These are phyloP conservation scores for Thermomucor indicae-seudaticae DNA, from an alignment of 371 early-diverging fungal genomes.

Conservation along the genomic window DNA sequence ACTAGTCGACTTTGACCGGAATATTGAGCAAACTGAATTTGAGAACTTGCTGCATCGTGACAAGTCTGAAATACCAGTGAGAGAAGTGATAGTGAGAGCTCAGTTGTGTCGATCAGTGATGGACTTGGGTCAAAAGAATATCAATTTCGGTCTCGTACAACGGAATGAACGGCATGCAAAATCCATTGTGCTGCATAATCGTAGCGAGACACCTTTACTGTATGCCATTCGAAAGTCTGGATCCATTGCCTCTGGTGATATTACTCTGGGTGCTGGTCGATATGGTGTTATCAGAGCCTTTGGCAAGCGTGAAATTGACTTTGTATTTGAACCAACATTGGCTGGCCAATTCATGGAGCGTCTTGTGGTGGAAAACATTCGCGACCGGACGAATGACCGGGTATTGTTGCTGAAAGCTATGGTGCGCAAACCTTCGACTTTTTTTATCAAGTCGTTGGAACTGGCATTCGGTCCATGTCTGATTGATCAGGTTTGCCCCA, in stretches of 20 bases:
- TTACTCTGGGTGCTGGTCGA: constrained; percentile 70
- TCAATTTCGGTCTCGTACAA: constrained; percentile 93
- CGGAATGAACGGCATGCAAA: constrained; percentile 86
- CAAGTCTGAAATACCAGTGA: constrained; percentile 77
- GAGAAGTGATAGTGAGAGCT: constrained; percentile 87
- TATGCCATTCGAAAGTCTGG: constrained; percentile 95
- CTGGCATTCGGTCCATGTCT: constrained; percentile 78
- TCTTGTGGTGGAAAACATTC: constrained; percentile 87
- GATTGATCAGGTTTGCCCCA: constrained; percentile 43
- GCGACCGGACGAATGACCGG: constrained; percentile 82
- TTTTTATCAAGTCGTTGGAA: constrained; percentile 71
- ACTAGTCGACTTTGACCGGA: constrained; percentile 76
- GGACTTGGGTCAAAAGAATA: constrained; percentile 94
- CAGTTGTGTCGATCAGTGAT: constrained; percentile 82
- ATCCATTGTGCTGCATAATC: constrained; percentile 88
- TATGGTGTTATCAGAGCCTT: constrained; percentile 90
- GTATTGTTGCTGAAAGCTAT: constrained; percentile 83
- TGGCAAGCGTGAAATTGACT: constrained; percentile 89
- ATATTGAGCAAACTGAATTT: constrained; percentile 69
- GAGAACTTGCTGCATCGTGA: constrained; percentile 61
- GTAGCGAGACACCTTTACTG: constrained; percentile 84
- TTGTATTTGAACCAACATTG: constrained; percentile 88
- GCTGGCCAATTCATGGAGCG: constrained; percentile 86
- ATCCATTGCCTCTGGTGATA: constrained; percentile 91
- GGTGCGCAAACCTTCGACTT: constrained; percentile 87